A percentile compares a stretch with the other conserved stretches of the same genome.
Evolutionary conservation across 2,329 filamentous ascomycete species (phyloP).

Genomic region (Exophiala oligosperma): DNA sequence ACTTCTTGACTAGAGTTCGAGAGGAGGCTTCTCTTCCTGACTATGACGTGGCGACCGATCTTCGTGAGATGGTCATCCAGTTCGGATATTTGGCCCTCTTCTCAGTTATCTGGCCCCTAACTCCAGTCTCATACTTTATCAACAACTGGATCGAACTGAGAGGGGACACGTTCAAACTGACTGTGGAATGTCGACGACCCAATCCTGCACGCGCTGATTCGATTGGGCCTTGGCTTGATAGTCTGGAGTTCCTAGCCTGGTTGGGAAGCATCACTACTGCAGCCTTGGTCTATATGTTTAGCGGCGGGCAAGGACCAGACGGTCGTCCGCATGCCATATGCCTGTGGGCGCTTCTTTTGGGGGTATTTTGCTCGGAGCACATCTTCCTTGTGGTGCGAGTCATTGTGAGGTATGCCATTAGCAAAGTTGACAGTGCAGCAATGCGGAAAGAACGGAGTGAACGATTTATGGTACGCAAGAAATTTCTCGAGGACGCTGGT

Average conservation of each 20-base stretch:
- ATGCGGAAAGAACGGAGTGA: slow-evolving; percentile 82
- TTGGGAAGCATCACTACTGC: slow-evolving; percentile 84
- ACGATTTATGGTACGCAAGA: slow-evolving; percentile 76
- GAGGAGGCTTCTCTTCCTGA: slow-evolving; percentile 76
- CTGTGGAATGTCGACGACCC: slow-evolving; percentile 82
- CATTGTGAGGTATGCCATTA: slow-evolving; percentile 69
- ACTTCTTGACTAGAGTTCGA: slow-evolving; percentile 78
- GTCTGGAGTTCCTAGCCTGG: slow-evolving; percentile 89
- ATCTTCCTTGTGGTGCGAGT: slow-evolving; percentile 78
- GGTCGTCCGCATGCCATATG: slow-evolving; percentile 70
- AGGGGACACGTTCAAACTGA: slow-evolving; percentile 92
- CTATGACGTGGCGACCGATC: slow-evolving; percentile 88
- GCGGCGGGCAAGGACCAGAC: slow-evolving; percentile 62
- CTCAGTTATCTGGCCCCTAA: slow-evolving; percentile 92
- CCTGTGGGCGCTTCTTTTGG: slow-evolving; percentile 76
- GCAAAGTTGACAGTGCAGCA: slow-evolving; percentile 81
- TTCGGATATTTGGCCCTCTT: slow-evolving; percentile 89
- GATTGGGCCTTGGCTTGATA: slow-evolving; percentile 88
- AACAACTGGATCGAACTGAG: slow-evolving; percentile 97
- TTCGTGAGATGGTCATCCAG: slow-evolving; percentile 90
- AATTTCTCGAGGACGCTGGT: slow-evolving; percentile 69
- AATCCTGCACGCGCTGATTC: slow-evolving; percentile 88
- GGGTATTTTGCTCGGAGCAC: slow-evolving; percentile 85
- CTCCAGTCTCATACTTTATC: slow-evolving; percentile 80
- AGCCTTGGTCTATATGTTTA: slow-evolving; percentile 88